Evolutionary conservation across 305 asterid species (phyloP).

Genomic region (Solanum hybrid): DNA sequence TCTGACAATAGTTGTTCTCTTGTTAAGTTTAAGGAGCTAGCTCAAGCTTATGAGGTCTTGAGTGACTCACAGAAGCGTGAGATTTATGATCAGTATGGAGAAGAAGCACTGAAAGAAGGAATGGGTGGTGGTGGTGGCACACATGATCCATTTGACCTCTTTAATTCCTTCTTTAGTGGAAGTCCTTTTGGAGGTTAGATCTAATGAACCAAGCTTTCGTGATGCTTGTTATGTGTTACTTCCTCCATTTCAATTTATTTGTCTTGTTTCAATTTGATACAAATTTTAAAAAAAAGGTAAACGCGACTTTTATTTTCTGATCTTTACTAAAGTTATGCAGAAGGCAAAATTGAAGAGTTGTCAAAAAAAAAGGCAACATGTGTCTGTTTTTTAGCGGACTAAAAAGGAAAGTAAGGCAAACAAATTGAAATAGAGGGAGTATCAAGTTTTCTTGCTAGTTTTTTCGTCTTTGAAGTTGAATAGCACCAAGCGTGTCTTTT

Average conservation of each 20-base stretch:
- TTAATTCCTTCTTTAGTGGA: conserved; percentile 46
- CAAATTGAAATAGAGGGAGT: background rate
- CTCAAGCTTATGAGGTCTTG: conserved; percentile 86
- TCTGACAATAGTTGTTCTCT: background rate
- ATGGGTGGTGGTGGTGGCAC: conserved; percentile 57
- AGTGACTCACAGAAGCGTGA: conserved; percentile 87
- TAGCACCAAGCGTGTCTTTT: background rate
- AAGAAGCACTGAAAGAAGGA: conserved; percentile 94
- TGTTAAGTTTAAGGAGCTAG: conserved; percentile 78
- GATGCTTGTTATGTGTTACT: background rate
- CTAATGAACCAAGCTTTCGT: background rate
- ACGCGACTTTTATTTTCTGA: background rate
- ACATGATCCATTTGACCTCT: conserved; percentile 54
- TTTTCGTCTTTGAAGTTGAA: background rate
- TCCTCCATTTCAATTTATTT: background rate
- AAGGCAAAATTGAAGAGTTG: background rate
- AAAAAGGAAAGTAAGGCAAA: background rate
- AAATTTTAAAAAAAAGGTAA: background rate
- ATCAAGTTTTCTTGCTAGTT: background rate
- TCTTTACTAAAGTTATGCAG: background rate
- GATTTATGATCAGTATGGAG: conserved; percentile 84
- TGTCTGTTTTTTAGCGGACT: background rate
- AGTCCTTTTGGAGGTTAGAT: conserved; percentile 33
- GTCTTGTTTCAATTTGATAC: background rate
- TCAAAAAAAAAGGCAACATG: background rate